phyloP scores from a whole-genome alignment of 164 flowering plant genomes.

The Chimonanthus praecox region DNA sequence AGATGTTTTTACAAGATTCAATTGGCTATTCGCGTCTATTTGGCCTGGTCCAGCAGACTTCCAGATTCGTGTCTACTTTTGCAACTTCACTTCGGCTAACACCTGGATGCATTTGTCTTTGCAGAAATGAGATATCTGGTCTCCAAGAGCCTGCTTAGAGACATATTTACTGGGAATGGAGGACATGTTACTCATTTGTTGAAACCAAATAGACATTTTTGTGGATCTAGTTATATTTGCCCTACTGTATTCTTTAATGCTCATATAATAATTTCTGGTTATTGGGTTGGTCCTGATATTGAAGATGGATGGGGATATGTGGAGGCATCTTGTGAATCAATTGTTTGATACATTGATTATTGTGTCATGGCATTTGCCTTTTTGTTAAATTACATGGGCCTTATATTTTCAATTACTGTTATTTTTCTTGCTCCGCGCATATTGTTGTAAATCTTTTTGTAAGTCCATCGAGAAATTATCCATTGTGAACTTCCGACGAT shows the following conservation, averaged over 20 bases:
- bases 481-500: no score
- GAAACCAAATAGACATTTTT: conserved; percentile 6
- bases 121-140: conserved; percentile 23
- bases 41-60: neutral
- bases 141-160: conserved; percentile 8
- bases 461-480: no score
- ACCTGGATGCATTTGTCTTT: neutral
- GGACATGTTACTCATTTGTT: conserved; percentile 9
- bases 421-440: no score
- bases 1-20: no score
- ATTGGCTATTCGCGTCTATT: neutral
- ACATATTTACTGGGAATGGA: conserved; percentile 12
- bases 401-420: no score
- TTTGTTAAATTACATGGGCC: no score
- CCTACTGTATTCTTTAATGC: conserved; percentile 24
- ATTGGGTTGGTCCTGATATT: conserved; percentile 83
- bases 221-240: conserved; percentile 15
- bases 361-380: no score
- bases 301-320: conserved; percentile 92
- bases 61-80: neutral
- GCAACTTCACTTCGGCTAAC: neutral
- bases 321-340: conserved; percentile 51
- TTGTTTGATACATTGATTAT: conserved; percentile 8
- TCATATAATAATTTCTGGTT: conserved; percentile 42
- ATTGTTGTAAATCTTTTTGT: no score